A percentile compares a stretch with the other conserved stretches of the same genome.
Conservation (phyloP, 2,329 filamentous ascomycete genomes). For the Microcera coccophila region DNA sequence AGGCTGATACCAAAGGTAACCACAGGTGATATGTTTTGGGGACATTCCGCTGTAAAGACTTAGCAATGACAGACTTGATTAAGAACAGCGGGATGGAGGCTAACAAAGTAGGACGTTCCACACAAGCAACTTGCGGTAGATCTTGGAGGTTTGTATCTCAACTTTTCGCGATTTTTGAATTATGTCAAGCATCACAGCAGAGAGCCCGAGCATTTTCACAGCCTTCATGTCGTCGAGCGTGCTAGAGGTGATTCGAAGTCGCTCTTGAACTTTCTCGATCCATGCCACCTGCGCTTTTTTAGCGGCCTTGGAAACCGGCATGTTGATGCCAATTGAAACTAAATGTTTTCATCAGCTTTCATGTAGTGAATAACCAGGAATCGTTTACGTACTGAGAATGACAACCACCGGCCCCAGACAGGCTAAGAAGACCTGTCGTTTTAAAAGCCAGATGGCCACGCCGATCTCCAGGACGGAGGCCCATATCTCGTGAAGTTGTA, state of each 20-base stretch:
- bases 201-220: conserved; percentile 42
- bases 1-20: conserved; percentile 26
- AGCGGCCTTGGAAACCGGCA: conserved; percentile 10
- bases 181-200: conserved; percentile 19
- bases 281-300: conserved; percentile 32
- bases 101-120: no score
- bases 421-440: conserved; percentile 26
- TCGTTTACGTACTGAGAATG: conserved; percentile 8
- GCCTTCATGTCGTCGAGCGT: conserved; percentile 44
- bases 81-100: no score
- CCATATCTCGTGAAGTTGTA: conserved; percentile 28
- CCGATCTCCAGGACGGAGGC: conserved; percentile 24
- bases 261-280: conserved; percentile 42
- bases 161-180: conserved; percentile 25
- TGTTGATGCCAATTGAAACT: conserved; percentile 20
- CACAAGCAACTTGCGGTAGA: conserved; percentile 25
- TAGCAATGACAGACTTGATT: conserved; percentile 19
- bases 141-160: conserved; percentile 29
- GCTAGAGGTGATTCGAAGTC: conserved; percentile 38
- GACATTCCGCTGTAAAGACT: conserved; percentile 16
- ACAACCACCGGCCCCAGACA: conserved; percentile 25
- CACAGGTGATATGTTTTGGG: conserved; percentile 20
- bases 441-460: conserved; percentile 29
- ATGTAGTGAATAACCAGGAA: no score
- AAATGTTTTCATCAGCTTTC: neutral